Conservation (phyloP, 352 stramenopile species). For the Pelagophyceae sp. region DNA sequence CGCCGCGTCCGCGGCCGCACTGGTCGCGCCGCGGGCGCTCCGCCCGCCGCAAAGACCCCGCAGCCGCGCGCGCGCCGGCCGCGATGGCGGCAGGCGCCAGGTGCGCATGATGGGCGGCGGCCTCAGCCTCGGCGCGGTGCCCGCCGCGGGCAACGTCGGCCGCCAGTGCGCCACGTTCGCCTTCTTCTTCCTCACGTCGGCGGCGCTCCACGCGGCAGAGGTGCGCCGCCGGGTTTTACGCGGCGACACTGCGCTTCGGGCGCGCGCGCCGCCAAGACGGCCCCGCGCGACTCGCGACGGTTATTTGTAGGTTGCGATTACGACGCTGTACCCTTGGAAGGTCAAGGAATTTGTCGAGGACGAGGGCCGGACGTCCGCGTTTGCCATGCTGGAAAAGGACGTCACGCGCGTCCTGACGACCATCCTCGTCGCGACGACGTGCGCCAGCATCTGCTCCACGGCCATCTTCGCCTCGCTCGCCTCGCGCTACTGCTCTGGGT, state of each 20-base stretch:
- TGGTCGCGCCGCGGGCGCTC: too few relatives aligned
- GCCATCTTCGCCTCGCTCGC: conserved; percentile 64
- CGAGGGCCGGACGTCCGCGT: conserved; percentile 50
- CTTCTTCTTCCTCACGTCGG: background rate
- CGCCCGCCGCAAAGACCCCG: too few relatives aligned
- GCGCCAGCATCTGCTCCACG: conserved; percentile 59
- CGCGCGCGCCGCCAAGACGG: too few relatives aligned
- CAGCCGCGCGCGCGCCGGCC: too few relatives aligned
- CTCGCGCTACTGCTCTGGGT: conserved; percentile 38
- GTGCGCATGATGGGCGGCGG: too few relatives aligned
- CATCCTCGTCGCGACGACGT: conserved; percentile 63
- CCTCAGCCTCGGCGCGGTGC: too few relatives aligned
- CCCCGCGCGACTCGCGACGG: too few relatives aligned
- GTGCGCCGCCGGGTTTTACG: background rate
- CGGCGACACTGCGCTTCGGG: too few relatives aligned
- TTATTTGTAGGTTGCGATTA: conserved; percentile 61
- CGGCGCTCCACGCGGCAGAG: conserved; percentile 5
- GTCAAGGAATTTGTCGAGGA: conserved; percentile 71
- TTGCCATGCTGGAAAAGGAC: conserved; percentile 61
- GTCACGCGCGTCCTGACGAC: conserved; percentile 69
- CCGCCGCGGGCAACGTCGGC: too few relatives aligned
- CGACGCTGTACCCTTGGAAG: conserved; percentile 72
- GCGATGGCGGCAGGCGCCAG: too few relatives aligned
- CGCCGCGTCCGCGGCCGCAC: too few relatives aligned
- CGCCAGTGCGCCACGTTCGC: too few relatives aligned